Evolutionary conservation across 2,329 filamentous ascomycete species (phyloP).

Genomic region (Triangularia setosa): DNA sequence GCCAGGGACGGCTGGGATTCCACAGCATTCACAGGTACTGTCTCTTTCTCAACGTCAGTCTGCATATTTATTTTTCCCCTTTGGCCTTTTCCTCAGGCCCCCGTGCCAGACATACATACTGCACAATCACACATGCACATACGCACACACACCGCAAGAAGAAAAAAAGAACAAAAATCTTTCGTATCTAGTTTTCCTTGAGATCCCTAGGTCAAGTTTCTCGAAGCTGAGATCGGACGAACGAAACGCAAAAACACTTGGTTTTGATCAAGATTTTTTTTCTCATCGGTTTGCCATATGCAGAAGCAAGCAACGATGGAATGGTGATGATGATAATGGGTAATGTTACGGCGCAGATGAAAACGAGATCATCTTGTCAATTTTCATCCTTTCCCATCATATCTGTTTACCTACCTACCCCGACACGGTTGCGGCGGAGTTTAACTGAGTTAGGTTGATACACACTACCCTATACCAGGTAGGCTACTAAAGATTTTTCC

Average conservation of each 20-base stretch:
- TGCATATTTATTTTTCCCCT: neutral
- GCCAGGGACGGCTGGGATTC: neutral
- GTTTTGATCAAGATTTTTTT: neutral
- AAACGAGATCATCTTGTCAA: too few species aligned
- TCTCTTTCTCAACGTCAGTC: neutral
- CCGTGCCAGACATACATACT: neutral
- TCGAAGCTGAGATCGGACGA: neutral
- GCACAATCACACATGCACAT: neutral
- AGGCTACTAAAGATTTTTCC: too few species aligned
- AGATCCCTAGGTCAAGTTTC: neutral
- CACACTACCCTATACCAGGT: too few species aligned
- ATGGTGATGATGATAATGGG: too few species aligned
- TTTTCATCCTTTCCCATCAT: too few species aligned
- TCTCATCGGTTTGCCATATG: neutral
- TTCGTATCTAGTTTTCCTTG: neutral
- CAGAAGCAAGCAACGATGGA: too few species aligned
- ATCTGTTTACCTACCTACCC: too few species aligned
- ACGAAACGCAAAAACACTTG: neutral
- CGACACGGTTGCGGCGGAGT: too few species aligned
- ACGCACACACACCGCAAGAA: neutral
- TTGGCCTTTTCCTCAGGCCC: neutral
- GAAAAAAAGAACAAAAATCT: neutral
- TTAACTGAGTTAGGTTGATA: too few species aligned
- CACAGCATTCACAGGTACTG: neutral
- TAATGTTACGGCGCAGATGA: too few species aligned